Base-by-base conservation (phyloP, 2,329 filamentous ascomycete genomes). In the Claviceps digitariae region DNA sequence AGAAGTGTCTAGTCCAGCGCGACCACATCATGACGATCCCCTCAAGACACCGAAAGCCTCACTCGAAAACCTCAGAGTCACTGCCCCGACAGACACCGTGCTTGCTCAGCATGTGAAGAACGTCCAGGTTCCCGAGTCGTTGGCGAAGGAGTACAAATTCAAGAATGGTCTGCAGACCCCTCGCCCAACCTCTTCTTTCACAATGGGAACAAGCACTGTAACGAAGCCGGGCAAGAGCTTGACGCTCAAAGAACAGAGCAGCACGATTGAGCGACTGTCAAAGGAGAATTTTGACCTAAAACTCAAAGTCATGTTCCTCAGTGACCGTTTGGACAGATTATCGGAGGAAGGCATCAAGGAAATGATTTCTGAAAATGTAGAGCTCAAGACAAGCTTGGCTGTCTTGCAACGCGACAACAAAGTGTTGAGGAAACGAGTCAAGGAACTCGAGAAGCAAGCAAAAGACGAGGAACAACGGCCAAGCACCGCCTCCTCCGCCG, bases 231-330 rank as follows among this genome's bases (percentile, higher is more conserved):
- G 83, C 21, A 83, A 79, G 62, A 87, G 81, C 60, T 73, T 98
- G 69, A 97, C 93, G 0, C 73, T 98, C 43, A 97, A 96, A 67
- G 93, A 98, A 69, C 93, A 98, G 69, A 95, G 91, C 65, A 95
- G 86, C 69, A 97, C 91, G 15, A 96, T 98, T 58, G 93, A 98
- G 68, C 83, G 90, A 55, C 77, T 97, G 2, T 94, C 89, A 56
- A 98, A 98, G 70, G 93, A 98, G 67, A 98, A 98, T 59, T 98
- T 97, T 65, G 91, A 96, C 66, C 73, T 97, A 53, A 96, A 97
- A 69, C 83, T 97, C 69, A 94, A 95, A 66, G 93, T 97, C 58
- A 94, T 96, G 76, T 98, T 96, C 64, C 78, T 98, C 49, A 94
- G 91, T 62, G 88, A 97, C 67, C 86, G 91, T 1, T 73, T 98